Evolutionary conservation across 75 land plant species (phyloP).

Genomic region (Sequoia sempervirens): DNA sequence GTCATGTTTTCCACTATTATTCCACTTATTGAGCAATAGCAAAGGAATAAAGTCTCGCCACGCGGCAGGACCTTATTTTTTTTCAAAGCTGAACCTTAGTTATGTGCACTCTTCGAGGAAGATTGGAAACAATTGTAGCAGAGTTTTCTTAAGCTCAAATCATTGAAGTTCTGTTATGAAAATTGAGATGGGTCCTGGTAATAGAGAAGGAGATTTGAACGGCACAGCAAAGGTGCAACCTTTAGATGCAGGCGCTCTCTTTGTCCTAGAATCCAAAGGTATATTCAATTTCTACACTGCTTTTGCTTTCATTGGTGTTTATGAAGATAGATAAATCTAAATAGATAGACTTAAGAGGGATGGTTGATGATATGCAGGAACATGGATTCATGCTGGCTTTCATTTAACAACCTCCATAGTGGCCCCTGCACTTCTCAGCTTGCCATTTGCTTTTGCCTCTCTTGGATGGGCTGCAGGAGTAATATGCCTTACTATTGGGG

Average conservation of each 20-base stretch:
- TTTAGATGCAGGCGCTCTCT: constrained; percentile 61
- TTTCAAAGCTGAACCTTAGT: too few relatives aligned
- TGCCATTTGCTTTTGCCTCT: neutral
- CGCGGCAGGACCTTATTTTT: too few relatives aligned
- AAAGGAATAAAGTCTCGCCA: too few relatives aligned
- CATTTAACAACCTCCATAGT: constrained; percentile 7
- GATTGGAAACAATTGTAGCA: neutral
- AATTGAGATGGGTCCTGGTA: neutral
- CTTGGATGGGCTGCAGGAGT: constrained; percentile 40
- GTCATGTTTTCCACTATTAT: too few relatives aligned
- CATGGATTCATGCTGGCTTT: constrained; percentile 80
- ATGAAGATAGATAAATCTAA: too few relatives aligned
- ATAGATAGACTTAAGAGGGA: too few relatives aligned
- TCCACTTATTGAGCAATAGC: too few relatives aligned
- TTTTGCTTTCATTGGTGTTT: neutral
- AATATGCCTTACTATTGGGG: constrained; percentile 36
- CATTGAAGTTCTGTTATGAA: neutral
- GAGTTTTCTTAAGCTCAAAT: neutral
- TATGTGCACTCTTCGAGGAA: too few relatives aligned
- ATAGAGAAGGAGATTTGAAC: neutral
- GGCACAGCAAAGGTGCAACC: neutral
- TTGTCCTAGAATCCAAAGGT: constrained; percentile 76
- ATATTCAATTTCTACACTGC: neutral
- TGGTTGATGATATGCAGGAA: constrained; percentile 33
- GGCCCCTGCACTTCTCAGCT: neutral